phyloP scores from a whole-genome alignment of 1,284 basidiomycete species.

The Pseudozyma sp. region DNA sequence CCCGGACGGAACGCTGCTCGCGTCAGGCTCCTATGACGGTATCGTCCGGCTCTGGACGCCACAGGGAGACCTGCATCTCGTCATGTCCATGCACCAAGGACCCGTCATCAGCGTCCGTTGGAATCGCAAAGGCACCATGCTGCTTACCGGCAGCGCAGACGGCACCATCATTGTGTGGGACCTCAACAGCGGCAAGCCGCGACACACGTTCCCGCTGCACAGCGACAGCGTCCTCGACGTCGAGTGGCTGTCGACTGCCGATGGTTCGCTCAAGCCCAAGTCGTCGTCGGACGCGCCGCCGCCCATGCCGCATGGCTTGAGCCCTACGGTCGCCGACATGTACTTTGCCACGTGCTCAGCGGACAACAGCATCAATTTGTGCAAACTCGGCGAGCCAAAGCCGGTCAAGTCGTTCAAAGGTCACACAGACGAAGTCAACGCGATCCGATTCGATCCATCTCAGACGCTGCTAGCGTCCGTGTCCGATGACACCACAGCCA shows the following conservation, averaged over 20 bases:
- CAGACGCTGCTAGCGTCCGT: conserved; percentile 65
- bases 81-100: conserved; percentile 69
- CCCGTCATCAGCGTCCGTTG: conserved; percentile 67
- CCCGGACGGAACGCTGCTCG: conserved; percentile 67
- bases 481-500: conserved; percentile 63
- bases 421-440: conserved; percentile 68
- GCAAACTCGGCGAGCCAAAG: conserved; percentile 64
- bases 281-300: conserved; percentile 37
- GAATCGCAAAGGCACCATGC: conserved; percentile 66
- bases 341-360: conserved; percentile 67
- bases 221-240: conserved; percentile 66
- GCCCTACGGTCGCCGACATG: conserved; percentile 51
- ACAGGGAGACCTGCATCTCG: conserved; percentile 67
- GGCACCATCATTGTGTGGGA: conserved; percentile 69
- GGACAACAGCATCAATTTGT: conserved; percentile 65
- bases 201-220: conserved; percentile 65
- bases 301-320: conserved; percentile 53
- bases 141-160: conserved; percentile 65
- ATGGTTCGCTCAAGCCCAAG: conserved; percentile 42
- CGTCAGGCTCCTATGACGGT: conserved; percentile 67
- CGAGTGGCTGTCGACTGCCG: conserved; percentile 63
- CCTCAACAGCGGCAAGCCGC: conserved; percentile 64
- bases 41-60: conserved; percentile 68
- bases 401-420: conserved; percentile 63
- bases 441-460: conserved; percentile 66